Evolutionary conservation across 371 early-diverging fungal species (phyloP), one percentile per base, ranked within the genome.

Genomic region (Mortierella sp.): DNA sequence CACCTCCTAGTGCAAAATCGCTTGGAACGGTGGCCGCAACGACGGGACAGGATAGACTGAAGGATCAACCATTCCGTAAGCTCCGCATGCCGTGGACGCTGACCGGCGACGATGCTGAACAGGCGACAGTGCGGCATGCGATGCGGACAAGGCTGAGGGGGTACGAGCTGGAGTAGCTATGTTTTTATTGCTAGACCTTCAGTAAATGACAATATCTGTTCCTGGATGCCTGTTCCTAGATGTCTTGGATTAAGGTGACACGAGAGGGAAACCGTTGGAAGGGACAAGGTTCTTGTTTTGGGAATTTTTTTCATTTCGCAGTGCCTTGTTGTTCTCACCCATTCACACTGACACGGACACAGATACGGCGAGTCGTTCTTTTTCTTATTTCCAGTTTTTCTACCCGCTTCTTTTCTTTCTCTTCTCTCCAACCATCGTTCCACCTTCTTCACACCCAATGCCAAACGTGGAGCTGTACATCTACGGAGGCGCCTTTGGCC

Each of bases 401-500:
- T 28, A 14, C 1, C 26, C 19, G 34, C 31, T 61, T 19, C 31
- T 26, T 13, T 31, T 31, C 28, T 28, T 31, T 31, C 59, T 3
- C 61, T 19, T 61, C 34, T 13, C 5, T 31, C 19, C 37, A 19
- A 61, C 61, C 21, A 6, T 19, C 37, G 16, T 28, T 34, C 61
- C 34, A 19, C 61, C 34, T 16, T 6, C 2, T 5, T 26, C 31
- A 50, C 50, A 16, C 21, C 26, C 19, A 61, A 61, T 61, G 61
- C 61, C 31, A 31, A 31, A 61, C 55, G 53, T 72, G 31, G 90
- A 91, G 75, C 88, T 93, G 48, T 93, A 92, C 82, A 90, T 91
- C 37, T 93, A 91, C 90, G 90, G 93, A 34, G 79, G 89, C 40
- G 90, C 90, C 34, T 88, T 91, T n/a, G 90, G 89, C 77, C 88